Base-by-base conservation (phyloP, 2,329 filamentous ascomycete genomes). In the Nemania sp. region DNA sequence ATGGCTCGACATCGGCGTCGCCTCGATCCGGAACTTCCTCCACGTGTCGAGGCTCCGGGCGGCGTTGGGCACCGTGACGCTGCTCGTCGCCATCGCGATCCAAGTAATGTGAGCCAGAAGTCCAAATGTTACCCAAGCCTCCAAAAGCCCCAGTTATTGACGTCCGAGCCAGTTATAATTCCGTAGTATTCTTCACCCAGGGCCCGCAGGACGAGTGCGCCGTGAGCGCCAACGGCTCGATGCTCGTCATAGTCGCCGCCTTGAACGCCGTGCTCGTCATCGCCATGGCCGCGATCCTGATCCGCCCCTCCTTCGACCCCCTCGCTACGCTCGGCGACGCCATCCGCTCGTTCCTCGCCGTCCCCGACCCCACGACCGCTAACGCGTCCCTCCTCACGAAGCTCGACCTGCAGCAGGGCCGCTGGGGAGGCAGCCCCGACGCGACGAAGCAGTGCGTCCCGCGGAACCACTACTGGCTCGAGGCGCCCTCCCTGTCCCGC, bases 1-100 rank as follows among this genome's bases (percentile, higher is more conserved):
- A 46, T 84, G 81, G 82, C 70, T 85, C 52, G 81, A 85, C 61
- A 80, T 85, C 29, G 83, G 83, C 6, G 75, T 84, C 17, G 80
- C 82, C 6, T 83, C 82, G 11, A 52, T 83, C 29, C 77, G 81
- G 50, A 85, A 85, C 64, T 69, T 83, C 2, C 56, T 64, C 12
- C 70, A 77, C 54, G 78, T 84, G 54, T 77, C 78, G 15, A 70
- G 69, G n/a, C 71, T 74, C 13, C 73, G 81, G 57, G 73, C 75
- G 20, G 45, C 75, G 13, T 57, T 83, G 55, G 77, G 77, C 39
- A 67, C 71, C 37, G 62, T 77, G 40, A 67, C 81, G 35, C 68
- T 83, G 47, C 51, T 78, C 25, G 69, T 75, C 58, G 80, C 81
- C 49, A 71, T 82, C 20, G 65, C 72, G 32, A 77, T 77, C 15